These are phyloP conservation scores for Chionographis japonica DNA, from an alignment of 106 monocot species.

Conservation along the genomic window DNA sequence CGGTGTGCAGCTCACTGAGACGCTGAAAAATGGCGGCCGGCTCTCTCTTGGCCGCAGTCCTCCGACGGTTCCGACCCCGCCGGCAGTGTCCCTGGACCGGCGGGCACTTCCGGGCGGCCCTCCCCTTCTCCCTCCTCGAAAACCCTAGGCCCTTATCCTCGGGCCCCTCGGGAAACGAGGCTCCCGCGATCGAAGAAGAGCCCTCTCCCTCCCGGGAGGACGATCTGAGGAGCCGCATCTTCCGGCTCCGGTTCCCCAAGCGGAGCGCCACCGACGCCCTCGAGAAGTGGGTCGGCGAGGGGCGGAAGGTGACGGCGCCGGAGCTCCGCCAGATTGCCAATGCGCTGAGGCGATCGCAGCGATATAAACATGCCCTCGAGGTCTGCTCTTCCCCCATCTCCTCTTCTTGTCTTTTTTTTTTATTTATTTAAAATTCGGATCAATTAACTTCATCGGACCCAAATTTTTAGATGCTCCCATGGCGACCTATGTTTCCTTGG, in stretches of 20 bases:
- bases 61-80: constrained; percentile 11
- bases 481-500: no score
- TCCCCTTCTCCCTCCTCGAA: not conserved
- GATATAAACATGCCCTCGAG: constrained; percentile 95
- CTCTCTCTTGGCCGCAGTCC: constrained; percentile 7
- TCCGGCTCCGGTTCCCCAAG: constrained; percentile 66
- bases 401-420: not conserved
- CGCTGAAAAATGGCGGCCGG: not conserved
- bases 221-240: constrained; percentile 52
- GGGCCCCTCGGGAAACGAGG: not conserved
- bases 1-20: not conserved
- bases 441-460: no score
- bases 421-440: no score
- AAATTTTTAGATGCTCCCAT: no score
- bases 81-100: not conserved
- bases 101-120: no score
- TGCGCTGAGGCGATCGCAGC: constrained; percentile 43
- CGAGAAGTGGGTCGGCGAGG: constrained; percentile 62
- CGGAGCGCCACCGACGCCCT: constrained; percentile 58
- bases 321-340: constrained; percentile 56
- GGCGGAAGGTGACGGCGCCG: constrained; percentile 35
- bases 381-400: no score
- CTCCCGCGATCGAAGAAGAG: not conserved
- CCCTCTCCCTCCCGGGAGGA: constrained; percentile 6
- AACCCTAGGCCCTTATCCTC: constrained; percentile 18